Evolutionary conservation across 768 basidiomycete genomes (phyloP), one percentile per base, ranked within the genome.

Genomic region (Boletellus ananiceps): DNA sequence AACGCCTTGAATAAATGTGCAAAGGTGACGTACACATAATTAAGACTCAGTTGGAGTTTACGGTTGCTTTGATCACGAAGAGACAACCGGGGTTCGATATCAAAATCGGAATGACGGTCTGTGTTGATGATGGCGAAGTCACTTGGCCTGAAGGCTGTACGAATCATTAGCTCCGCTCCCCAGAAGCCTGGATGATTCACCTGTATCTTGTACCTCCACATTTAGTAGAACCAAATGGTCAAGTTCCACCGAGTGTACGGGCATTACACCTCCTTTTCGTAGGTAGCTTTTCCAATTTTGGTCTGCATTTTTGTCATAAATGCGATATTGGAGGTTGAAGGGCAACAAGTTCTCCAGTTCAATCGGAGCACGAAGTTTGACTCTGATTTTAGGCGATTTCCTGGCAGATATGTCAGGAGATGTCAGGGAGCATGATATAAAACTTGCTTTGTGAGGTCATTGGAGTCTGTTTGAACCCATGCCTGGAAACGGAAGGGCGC

Each of bases 81-180:
- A 6, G 77, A 78, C 41, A 98, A 68, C 32, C 72, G 77, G 44
- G 75, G 79, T 67, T 94, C 96, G 47, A 82, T 76, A 51, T 86
- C 88, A 55, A 93, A 92, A 68, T 93, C 93, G 3, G 93, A 88
- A 47, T 90, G 82, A 25, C 83, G 84, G 63, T 96, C 93, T 14
- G 90, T 91, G 62, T 93, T 97, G 70, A 99, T 94, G 68, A 99
- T 97, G 3, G 93, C 87, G 58, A 96, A 99, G 50, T 98, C 94
- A 64, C 93, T 95, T 14, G 92, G 86, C 60, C 87, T 88, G 73
- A 93, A 91, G 13, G 82, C 93, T 95, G 57, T 4, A 46, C 25
- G 36, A 27, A 29, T 21, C 7, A 21, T 62, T 37, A 50, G 49
- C 31, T 18, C 6, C 11, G 21, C 16, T 19, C 47, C 31, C 27